These are phyloP conservation scores for Pichia cabralensis DNA, from an alignment of 805 yeast genomes.

Conservation along the genomic window DNA sequence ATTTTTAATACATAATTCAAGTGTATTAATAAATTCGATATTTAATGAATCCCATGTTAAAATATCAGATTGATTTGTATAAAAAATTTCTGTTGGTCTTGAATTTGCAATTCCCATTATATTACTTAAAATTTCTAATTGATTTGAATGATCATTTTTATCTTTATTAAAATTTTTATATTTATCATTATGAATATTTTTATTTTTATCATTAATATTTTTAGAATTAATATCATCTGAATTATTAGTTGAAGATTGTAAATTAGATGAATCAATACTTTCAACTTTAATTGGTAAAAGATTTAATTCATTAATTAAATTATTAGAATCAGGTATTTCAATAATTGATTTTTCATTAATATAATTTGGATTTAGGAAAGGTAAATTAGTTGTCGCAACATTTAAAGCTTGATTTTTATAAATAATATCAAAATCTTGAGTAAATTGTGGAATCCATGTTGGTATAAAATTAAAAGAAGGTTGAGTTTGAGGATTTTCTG, in stretches of 20 bases:
- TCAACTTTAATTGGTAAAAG: conserved; percentile 18
- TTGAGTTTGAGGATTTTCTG: conserved; percentile 14
- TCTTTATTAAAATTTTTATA: background rate
- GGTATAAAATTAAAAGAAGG: conserved; percentile 27
- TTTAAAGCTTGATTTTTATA: conserved; percentile 54
- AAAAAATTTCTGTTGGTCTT: conserved; percentile 28
- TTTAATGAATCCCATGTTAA: conserved; percentile 49
- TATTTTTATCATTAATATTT: background rate
- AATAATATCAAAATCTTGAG: conserved; percentile 43
- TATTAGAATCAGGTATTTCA: conserved; percentile 20
- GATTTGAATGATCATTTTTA: background rate
- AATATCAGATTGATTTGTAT: conserved; percentile 50
- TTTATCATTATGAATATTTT: background rate
- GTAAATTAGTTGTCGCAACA: conserved; percentile 48
- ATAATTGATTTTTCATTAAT: conserved; percentile 26
- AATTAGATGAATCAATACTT: background rate
- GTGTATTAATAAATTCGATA: conserved; percentile 36
- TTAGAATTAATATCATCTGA: background rate
- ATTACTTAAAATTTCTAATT: no score
- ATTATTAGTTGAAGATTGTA: no score
- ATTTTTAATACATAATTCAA: conserved; percentile 38
- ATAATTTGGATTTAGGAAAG: conserved; percentile 34
- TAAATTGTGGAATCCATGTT: conserved; percentile 55
- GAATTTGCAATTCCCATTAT: conserved; percentile 1
- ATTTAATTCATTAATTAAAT: conserved; percentile 16